Percentiles rank a stretch among this genome's conserved stretches.
These are phyloP conservation scores for Russula foetens DNA, from an alignment of 768 basidiomycete species.

Conservation along the genomic window DNA sequence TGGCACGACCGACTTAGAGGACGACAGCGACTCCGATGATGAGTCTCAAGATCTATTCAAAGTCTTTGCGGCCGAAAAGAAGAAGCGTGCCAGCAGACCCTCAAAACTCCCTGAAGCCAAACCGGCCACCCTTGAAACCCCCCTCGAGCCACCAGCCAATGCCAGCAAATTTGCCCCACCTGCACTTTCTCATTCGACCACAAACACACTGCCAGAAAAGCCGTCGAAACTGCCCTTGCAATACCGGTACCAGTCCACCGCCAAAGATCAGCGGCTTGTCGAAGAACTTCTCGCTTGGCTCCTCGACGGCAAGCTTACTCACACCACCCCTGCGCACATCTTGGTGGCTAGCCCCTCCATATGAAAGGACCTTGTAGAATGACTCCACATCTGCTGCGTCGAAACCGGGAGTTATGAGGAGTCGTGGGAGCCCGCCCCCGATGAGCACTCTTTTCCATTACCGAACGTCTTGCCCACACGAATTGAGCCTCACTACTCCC, in stretches of 20 bases:
- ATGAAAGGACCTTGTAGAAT: not conserved
- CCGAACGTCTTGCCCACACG: too few relatives aligned
- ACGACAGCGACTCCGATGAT: too few relatives aligned
- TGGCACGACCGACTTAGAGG: too few relatives aligned
- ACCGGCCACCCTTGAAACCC: too few relatives aligned
- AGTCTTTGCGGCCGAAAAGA: not conserved
- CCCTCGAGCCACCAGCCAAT: too few relatives aligned
- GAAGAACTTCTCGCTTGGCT: not conserved
- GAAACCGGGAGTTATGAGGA: not conserved
- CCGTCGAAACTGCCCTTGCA: not conserved
- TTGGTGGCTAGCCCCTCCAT: not conserved
- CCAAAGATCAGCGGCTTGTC: not conserved
- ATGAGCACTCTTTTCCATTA: too few relatives aligned
- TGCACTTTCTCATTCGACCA: too few relatives aligned
- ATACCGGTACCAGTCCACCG: not conserved
- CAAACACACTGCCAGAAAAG: too few relatives aligned
- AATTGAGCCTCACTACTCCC: not conserved
- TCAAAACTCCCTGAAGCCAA: too few relatives aligned
- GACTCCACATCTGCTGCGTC: not conserved
- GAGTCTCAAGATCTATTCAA: not conserved
- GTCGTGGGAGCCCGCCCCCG: not conserved
- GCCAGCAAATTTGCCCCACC: too few relatives aligned
- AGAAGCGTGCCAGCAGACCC: not conserved
- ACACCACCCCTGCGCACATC: not conserved
- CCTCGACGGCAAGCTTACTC: not conserved